Evolutionary conservation across 306 rosid genomes (phyloP).

Genomic region (Lathyrus sativus): DNA sequence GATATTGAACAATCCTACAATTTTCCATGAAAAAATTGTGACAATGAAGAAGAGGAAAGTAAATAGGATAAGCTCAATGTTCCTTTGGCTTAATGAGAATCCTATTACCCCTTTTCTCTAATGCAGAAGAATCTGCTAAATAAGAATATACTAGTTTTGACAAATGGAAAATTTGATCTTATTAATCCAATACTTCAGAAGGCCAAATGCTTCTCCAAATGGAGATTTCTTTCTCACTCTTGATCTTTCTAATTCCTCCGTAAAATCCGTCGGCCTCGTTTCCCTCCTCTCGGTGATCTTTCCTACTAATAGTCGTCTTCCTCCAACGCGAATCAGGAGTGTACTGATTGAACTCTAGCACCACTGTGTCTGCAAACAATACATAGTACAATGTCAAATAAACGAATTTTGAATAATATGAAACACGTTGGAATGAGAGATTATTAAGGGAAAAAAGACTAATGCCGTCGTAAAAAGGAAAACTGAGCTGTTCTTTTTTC

Average conservation of each 20-base stretch:
- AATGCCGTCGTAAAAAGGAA: slow-evolving; percentile 16
- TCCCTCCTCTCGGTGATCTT: slow-evolving; percentile 82
- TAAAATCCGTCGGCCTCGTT: slow-evolving; percentile 86
- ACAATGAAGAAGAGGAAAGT: slow-evolving; percentile 25
- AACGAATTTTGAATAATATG: not conserved
- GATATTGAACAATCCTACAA: slow-evolving; percentile 39
- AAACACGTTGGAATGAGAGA: no score
- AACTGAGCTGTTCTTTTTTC: not conserved
- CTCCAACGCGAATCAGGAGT: slow-evolving; percentile 83
- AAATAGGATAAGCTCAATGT: slow-evolving; percentile 37
- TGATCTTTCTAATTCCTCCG: slow-evolving; percentile 86
- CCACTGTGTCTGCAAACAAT: slow-evolving; percentile 65
- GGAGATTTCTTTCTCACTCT: slow-evolving; percentile 52
- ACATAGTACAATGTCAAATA: slow-evolving; percentile 33
- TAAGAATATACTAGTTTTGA: slow-evolving; percentile 37
- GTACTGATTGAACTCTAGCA: slow-evolving; percentile 92
- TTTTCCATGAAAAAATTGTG: slow-evolving; percentile 40
- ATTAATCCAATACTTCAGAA: slow-evolving; percentile 65
- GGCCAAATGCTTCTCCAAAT: slow-evolving; percentile 87
- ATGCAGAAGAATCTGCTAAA: slow-evolving; percentile 29
- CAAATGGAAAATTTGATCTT: slow-evolving; percentile 22
- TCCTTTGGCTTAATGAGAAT: slow-evolving; percentile 46
- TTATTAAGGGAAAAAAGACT: not conserved
- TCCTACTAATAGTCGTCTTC: slow-evolving; percentile 55
- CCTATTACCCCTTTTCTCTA: slow-evolving; percentile 23